Evolutionary conservation across 148 eudicot genomes (phyloP), one percentile per base, ranked within the genome.

Genomic region (Rhododendron ovatum): DNA sequence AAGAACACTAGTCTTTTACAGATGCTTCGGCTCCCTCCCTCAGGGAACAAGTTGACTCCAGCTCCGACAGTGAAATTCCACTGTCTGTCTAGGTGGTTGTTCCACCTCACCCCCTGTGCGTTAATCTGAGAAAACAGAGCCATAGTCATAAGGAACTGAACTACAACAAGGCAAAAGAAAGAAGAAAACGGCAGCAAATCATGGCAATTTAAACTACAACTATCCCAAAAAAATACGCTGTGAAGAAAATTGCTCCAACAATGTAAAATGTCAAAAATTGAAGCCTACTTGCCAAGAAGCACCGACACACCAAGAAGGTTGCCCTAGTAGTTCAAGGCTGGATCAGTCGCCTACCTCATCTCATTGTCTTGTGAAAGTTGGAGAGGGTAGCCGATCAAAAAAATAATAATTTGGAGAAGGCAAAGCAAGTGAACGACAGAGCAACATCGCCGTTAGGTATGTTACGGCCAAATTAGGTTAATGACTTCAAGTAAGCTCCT

Each of bases 61-160:
- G 47, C 87, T 95, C 98, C 80, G 96, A 94, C 51, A 91, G 83
- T 39, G 95, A 94, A 30, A 94, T 95, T 47, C 88, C 86, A 90
- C 93, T 94, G 5, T 96, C 95, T 12, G 95, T 96, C 95, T 12
- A 95, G 94, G 89, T 90, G 93, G 92, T 91, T 94, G 89, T 94
- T 95, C 59, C 95, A 85, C 7, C 89, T 91, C 11, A 88, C 94
- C 37, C 95, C 96, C 63, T 91, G 92, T 67, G 92, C 83, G 91
- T 94, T 94, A 63, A 95, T 94, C 98, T 95, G 91, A 7, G 13
- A 22, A 59, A 89, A 81, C 26, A 48, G 9, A 80, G 82, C 3
- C 41, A 80, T 50, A 11, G 5, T 39, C 61, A 2, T n/a, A 24
- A 26, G 71, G 71, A 65, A 65, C 13, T n/a, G 71, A 24, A 10